These are phyloP conservation scores for Eucalyptus curtisii DNA, from an alignment of 345 rosid genomes.

Conservation along the genomic window DNA sequence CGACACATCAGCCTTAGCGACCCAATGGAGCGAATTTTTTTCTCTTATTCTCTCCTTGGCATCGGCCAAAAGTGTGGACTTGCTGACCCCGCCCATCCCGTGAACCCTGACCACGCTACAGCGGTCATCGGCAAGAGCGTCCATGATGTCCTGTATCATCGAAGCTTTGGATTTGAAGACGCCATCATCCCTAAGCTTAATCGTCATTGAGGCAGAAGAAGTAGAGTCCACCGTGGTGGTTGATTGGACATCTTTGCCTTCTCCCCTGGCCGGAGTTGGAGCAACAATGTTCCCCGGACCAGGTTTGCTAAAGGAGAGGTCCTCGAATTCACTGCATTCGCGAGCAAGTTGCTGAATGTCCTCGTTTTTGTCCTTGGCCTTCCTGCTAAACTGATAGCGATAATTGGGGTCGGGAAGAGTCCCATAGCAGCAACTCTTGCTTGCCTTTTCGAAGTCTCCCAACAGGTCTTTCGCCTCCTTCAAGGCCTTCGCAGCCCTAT, in stretches of 20 bases:
- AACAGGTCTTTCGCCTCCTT: background rate
- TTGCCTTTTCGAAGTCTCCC: background rate
- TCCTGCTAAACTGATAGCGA: background rate
- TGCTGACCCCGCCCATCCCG: background rate
- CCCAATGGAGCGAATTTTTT: rapidly evolving
- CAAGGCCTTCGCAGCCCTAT: background rate
- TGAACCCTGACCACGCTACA: background rate
- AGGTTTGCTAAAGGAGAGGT: background rate
- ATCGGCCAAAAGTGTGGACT: background rate
- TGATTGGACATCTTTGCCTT: background rate
- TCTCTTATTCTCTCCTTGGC: background rate
- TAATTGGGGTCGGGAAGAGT: background rate
- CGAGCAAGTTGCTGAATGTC: background rate
- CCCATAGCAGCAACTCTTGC: background rate
- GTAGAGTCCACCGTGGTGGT: background rate
- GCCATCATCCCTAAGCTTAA: background rate
- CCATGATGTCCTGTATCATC: background rate
- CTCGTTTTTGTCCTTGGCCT: background rate
- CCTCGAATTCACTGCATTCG: background rate
- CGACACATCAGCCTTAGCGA: background rate
- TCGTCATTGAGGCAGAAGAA: background rate
- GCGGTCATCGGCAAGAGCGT: background rate
- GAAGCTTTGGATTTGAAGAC: background rate
- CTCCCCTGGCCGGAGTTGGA: rapidly evolving
- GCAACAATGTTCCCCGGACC: rapidly evolving